Base-by-base conservation (phyloP, 2,329 filamentous ascomycete species). In the Chaetomiaceae sp. region DNA sequence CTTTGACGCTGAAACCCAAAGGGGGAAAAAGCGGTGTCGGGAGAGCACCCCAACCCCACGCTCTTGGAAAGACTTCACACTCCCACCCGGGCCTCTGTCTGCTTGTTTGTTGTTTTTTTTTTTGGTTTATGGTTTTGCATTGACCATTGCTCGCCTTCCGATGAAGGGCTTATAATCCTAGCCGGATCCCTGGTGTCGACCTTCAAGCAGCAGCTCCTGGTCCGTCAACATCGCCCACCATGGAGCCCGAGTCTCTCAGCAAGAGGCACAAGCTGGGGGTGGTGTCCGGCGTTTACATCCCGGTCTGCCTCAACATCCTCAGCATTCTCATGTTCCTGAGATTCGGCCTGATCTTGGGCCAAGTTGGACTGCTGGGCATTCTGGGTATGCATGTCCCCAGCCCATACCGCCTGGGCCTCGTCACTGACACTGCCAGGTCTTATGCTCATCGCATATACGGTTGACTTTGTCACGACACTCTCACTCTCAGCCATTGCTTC, bases 301-400 rank as follows among this genome's bases (percentile, higher is more conserved):
- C 90, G 1, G 90, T 90, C n/a, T 91, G 86, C 56, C 75, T 95
- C 60, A 95, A 94, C 68, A 90, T 95, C 37, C 73, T 95, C 60
- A 92, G 88, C 62, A 95, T 95, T 69, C 79, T 95, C 57, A 95
- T 95, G 89, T 95, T 95, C 71, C 75, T 95, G 62, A 82, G 90
- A 20, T 95, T 95, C 67, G 89, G 90, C 20, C 84, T 90, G 62
- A 88, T 95, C 53, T 75, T 95, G 20, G 90, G 89, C 8, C 86
- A 92, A 65, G 80, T 86, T 57, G 90, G 90, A 20, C 75, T 95
- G 40, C 59, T 92, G 38, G 90, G 89, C 45, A 94, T 90, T 69
- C 74, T 95, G 66, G 86, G 87, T 88, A 53, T 13, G 54, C n/a
- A n/a, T 40, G 27, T 18, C 18, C 21, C 33, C 2, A 1, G 11